These are phyloP conservation scores for Psilocybe sp. DNA, from an alignment of 768 basidiomycete genomes.

Conservation along the genomic window DNA sequence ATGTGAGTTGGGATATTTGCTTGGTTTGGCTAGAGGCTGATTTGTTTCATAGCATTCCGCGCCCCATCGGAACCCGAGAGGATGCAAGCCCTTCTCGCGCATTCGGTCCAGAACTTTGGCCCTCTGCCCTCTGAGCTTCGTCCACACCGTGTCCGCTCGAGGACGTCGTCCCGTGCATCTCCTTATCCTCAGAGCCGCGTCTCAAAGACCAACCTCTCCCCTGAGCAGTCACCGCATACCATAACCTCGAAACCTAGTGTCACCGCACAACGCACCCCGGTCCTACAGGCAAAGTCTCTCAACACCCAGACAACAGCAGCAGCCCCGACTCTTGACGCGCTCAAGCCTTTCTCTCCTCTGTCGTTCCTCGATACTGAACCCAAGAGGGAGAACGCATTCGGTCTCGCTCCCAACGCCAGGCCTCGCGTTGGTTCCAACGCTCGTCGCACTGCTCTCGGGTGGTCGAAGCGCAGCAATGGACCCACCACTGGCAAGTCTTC, in stretches of 20 bases:
- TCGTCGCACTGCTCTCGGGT: constrained; percentile 56
- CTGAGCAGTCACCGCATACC: constrained; percentile 32
- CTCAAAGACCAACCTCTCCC: constrained; percentile 42
- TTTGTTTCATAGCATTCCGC: constrained; percentile 52
- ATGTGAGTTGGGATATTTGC: constrained; percentile 42
- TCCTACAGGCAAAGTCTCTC: constrained; percentile 39
- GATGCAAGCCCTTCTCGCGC: constrained; percentile 72
- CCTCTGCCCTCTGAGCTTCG: constrained; percentile 75
- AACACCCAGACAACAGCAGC: constrained; percentile 37
- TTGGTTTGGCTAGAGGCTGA: neutral
- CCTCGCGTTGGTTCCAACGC: constrained; percentile 55
- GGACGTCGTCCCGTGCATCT: constrained; percentile 68
- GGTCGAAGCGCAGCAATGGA: constrained; percentile 59
- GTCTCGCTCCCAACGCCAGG: constrained; percentile 34
- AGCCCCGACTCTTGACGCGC: constrained; percentile 33
- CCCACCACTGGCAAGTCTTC: constrained; percentile 31
- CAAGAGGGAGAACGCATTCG: constrained; percentile 36
- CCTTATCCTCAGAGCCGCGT: constrained; percentile 63
- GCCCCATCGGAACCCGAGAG: constrained; percentile 62
- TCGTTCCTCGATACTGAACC: constrained; percentile 29
- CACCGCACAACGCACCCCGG: constrained; percentile 16
- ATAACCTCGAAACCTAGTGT: constrained; percentile 10
- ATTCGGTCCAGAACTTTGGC: constrained; percentile 68
- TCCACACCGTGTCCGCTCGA: constrained; percentile 57
- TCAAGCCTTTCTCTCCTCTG: constrained; percentile 44